Base-by-base conservation (phyloP, 2,329 filamentous ascomycete species). In the Aspergillus costaricaensis region DNA sequence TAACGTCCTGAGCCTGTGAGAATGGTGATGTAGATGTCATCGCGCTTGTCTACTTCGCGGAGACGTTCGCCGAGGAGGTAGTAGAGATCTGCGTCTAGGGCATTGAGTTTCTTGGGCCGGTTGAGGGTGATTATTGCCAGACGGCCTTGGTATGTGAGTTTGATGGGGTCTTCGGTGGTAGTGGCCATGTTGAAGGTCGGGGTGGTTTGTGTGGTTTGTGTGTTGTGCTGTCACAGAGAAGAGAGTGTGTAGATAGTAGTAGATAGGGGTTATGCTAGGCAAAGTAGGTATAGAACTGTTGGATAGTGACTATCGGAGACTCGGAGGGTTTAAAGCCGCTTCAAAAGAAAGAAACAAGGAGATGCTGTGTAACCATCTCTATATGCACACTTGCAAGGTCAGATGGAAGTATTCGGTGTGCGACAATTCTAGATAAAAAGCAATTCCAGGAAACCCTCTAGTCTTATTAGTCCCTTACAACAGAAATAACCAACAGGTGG, bases 61-160 rank as follows among this genome's bases (percentile, higher is more conserved):
- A 99, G 79, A 52, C 86, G 83, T 67, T 86, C 83, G 1, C 90
- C 87, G 44, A 98, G 83, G 30, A 87, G 83, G 75, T 90, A 96
- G 81, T 97, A 98, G 55, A 88, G 83, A 62, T 85, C 80, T 70
- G 85, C 82, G 61, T 80, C 85, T 55, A 97, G 80, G 32, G 94
- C 92, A 76, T 96, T 96, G 76, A 98, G 91, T 80, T 97, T 97
- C 74, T 88, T 85, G 57, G 88, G 85, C 55, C 91, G 89, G 78
- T 93, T 89, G 73, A 99, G 88, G 17, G 91, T 96, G 76, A 99
- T 88, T 72, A 93, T 86, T 71, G 94, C 91, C 65, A 92, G 79
- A 61, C 87, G 88, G 75, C 86, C 89, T 68, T 82, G 81, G 75
- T 88, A 90, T 62, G 86, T 82, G 68, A 91, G 72, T 50, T 81